Evolutionary conservation across 495 filamentous ascomycete genomes (phyloP).

Genomic region (Talaromyces borbonicus): DNA sequence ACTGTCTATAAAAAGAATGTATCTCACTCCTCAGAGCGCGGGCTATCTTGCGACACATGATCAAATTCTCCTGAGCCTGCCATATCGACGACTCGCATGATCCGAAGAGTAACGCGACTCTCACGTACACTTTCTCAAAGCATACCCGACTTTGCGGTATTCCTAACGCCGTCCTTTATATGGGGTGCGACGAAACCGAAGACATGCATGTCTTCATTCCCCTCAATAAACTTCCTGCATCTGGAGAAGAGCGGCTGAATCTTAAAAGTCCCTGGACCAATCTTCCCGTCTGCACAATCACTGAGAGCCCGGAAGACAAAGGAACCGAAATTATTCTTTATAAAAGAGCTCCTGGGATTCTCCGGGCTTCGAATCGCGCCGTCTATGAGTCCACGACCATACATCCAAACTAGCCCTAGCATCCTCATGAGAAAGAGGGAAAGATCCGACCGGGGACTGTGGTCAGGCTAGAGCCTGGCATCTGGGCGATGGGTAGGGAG

Average conservation of each 20-base stretch:
- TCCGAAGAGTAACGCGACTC: no score
- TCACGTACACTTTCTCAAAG: conserved; percentile 22
- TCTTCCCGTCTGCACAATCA: no score
- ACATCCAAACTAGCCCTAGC: conserved; percentile 24
- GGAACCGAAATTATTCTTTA: conserved; percentile 18
- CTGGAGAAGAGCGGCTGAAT: conserved; percentile 22
- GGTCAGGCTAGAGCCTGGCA: conserved; percentile 22
- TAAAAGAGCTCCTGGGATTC: conserved; percentile 21
- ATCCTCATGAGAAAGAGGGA: conserved; percentile 23
- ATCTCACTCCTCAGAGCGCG: no score
- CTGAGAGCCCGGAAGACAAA: conserved; percentile 20
- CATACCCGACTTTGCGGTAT: conserved; percentile 21
- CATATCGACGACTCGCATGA: no score
- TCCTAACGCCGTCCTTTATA: conserved; percentile 27
- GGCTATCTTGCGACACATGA: no score
- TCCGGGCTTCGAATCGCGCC: conserved; percentile 27
- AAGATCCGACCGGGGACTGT: conserved; percentile 22
- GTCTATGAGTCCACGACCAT: conserved; percentile 17
- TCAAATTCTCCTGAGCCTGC: no score
- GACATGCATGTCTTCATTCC: conserved; percentile 32
- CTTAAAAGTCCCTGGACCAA: conserved; percentile 25
- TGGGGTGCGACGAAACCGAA: conserved; percentile 26
- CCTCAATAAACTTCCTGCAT: conserved; percentile 25
- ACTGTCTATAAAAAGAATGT: no score
- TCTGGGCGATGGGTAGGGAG: conserved; percentile 26